Evolutionary conservation across 2,329 filamentous ascomycete species (phyloP), one percentile per base, ranked within the genome.

Genomic region (Colletotrichum phormii): DNA sequence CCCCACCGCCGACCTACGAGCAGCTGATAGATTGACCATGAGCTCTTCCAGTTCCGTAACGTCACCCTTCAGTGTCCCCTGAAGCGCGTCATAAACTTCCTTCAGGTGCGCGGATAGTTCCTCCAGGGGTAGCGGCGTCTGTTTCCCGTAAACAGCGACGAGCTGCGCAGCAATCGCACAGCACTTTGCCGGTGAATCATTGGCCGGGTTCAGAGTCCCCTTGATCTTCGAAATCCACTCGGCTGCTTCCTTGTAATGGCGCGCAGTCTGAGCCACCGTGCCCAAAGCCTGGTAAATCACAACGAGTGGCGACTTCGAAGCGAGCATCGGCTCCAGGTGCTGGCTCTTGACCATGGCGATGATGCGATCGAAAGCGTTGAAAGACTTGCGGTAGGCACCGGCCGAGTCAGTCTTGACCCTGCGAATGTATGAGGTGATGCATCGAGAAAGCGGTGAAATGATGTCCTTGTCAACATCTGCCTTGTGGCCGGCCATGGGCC

Each of bases 401-500:
- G 71, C 70, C 0, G 82, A 75, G 0, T 79, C 77, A 0, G 82
- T 72, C 5, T 81, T 79, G 9, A 81, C 83, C 65, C 92, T 87
- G 68, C 92, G 86, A 18, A 85, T 82, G 75, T 91, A 93, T 1
- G 92, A 88, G 11, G 86, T 83, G 22, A 93, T 76, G 75, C 90
- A 95, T 64, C 89, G 89, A 0, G 88, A 86, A 61, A 94, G 88
- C 0, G 93, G 92, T 1, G 89, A 85, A n/a, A 92, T 77, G 7
- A 95, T 80, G 15, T 95, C 92, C 69, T 90, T 91, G 46, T 91
- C 88, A 5, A 88, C 79, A 70, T 92, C 87, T 1, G 88, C 88
- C 71, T 87, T 80, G 76, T 94, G 91, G 1, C 86, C 85, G 7
- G 88, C 88, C 70, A 94, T 77, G 54, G 81, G 84, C 92, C 93